Evolutionary conservation across 2,329 filamentous ascomycete genomes (phyloP).

Genomic region (Daldinia sp.): DNA sequence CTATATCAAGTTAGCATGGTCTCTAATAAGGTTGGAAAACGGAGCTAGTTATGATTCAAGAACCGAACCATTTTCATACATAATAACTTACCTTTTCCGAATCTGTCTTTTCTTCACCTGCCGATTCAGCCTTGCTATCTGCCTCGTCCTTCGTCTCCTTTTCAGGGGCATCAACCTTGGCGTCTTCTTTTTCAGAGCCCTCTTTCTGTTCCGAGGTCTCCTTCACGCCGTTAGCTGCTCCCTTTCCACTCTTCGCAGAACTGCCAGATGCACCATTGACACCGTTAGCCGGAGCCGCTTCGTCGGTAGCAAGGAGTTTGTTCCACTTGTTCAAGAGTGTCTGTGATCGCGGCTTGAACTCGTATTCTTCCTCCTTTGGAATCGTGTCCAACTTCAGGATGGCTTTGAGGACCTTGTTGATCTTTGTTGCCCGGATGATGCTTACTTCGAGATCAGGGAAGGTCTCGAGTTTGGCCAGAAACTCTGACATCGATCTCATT

Average conservation of each 20-base stretch:
- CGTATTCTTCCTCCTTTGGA: conserved; percentile 87
- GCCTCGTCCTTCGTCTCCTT: conserved; percentile 57
- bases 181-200: conserved; percentile 50
- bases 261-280: conserved; percentile 60
- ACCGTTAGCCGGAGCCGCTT: conserved; percentile 59
- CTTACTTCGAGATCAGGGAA: conserved; percentile 84
- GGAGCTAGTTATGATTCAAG: neutral
- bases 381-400: conserved; percentile 90
- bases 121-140: conserved; percentile 51
- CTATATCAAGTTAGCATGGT: conserved; percentile 32
- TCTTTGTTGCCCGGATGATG: conserved; percentile 93
- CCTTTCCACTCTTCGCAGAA: conserved; percentile 49
- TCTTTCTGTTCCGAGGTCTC: conserved; percentile 47
- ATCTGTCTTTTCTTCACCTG: conserved; percentile 41
- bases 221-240: conserved; percentile 52
- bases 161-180: conserved; percentile 49
- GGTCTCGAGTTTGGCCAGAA: conserved; percentile 82
- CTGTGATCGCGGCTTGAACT: conserved; percentile 87
- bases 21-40: neutral
- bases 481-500: conserved; percentile 82
- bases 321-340: conserved; percentile 90
- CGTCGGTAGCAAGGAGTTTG: conserved; percentile 76
- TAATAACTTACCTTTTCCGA: conserved; percentile 51
- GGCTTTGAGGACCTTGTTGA: conserved; percentile 97
- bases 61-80: neutral